phyloP scores from a whole-genome alignment of 1,284 basidiomycete species.

The Pseudozyma tsukubaensis region DNA sequence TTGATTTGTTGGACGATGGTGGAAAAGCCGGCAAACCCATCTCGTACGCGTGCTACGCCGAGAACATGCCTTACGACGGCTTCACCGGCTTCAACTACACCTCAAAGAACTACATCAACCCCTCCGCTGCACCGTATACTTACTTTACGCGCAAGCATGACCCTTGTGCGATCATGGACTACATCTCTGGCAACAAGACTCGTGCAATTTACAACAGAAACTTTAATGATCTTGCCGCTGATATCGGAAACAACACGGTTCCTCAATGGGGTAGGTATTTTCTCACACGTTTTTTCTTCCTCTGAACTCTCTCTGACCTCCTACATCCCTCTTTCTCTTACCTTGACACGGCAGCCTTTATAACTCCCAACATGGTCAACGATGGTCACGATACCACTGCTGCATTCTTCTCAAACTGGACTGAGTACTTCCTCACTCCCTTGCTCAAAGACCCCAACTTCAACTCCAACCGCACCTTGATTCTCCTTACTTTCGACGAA shows the following conservation, averaged over 20 bases:
- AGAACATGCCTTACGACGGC: slow-evolving; percentile 75
- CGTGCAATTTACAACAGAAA: slow-evolving; percentile 74
- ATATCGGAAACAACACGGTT: slow-evolving; percentile 72
- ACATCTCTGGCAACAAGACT: slow-evolving; percentile 71
- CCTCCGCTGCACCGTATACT: slow-evolving; percentile 70
- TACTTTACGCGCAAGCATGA: slow-evolving; percentile 70
- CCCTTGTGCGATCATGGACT: slow-evolving; percentile 72
- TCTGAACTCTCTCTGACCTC: not conserved
- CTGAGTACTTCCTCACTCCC: slow-evolving; percentile 74
- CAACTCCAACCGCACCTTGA: slow-evolving; percentile 73
- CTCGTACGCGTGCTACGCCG: slow-evolving; percentile 68
- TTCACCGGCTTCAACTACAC: slow-evolving; percentile 71
- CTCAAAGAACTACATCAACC: slow-evolving; percentile 72
- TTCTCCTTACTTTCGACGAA: slow-evolving; percentile 75
- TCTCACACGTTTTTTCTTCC: not conserved
- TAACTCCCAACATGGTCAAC: slow-evolving; percentile 77
- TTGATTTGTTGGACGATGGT: slow-evolving; percentile 76
- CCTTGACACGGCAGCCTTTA: slow-evolving; percentile 69
- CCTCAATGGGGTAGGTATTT: slow-evolving; percentile 71
- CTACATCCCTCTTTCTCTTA: not conserved
- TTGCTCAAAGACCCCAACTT: slow-evolving; percentile 72
- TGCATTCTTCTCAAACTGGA: slow-evolving; percentile 73
- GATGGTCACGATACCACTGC: slow-evolving; percentile 75
- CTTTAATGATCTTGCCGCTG: slow-evolving; percentile 73
- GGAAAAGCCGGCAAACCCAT: slow-evolving; percentile 69